phyloP scores from a whole-genome alignment of 2,329 filamentous ascomycete genomes.

The Calonectria leucothoes region DNA sequence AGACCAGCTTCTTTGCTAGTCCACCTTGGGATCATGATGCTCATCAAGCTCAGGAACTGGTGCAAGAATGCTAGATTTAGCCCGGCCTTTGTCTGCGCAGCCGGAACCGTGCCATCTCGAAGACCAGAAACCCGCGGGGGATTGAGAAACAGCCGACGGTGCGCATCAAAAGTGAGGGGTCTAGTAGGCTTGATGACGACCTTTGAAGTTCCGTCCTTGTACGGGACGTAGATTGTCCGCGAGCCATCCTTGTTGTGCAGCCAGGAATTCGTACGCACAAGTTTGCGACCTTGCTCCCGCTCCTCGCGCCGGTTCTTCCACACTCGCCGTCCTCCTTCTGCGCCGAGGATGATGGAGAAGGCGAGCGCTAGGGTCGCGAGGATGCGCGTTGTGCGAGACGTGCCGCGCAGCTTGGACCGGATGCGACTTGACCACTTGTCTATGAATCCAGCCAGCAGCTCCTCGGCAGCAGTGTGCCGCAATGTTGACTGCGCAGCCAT shows the following conservation, averaged over 20 bases:
- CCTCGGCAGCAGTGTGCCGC: conserved; percentile 71
- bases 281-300: conserved; percentile 82
- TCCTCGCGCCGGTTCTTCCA: conserved; percentile 81
- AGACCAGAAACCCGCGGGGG: conserved; percentile 86
- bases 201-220: conserved; percentile 87
- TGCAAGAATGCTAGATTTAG: conserved; percentile 96
- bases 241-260: conserved; percentile 94
- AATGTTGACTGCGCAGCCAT: conserved; percentile 95
- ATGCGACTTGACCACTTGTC: conserved; percentile 68
- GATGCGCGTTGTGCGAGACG: conserved; percentile 78
- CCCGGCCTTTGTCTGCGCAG: conserved; percentile 91
- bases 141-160: conserved; percentile 91
- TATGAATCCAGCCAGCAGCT: conserved; percentile 73
- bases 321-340: conserved; percentile 83
- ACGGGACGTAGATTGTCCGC: conserved; percentile 93
- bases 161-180: conserved; percentile 93
- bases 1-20: conserved; percentile 95
- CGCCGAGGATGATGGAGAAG: conserved; percentile 81
- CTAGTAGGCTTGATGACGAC: conserved; percentile 93
- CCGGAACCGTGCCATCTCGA: conserved; percentile 80
- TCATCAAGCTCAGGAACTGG: conserved; percentile 94
- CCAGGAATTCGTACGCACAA: conserved; percentile 92
- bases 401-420: conserved; percentile 67
- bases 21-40: conserved; percentile 97
- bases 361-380: conserved; percentile 81